Base-by-base conservation (phyloP, 306 rosid genomes). In the Corylus americana region DNA sequence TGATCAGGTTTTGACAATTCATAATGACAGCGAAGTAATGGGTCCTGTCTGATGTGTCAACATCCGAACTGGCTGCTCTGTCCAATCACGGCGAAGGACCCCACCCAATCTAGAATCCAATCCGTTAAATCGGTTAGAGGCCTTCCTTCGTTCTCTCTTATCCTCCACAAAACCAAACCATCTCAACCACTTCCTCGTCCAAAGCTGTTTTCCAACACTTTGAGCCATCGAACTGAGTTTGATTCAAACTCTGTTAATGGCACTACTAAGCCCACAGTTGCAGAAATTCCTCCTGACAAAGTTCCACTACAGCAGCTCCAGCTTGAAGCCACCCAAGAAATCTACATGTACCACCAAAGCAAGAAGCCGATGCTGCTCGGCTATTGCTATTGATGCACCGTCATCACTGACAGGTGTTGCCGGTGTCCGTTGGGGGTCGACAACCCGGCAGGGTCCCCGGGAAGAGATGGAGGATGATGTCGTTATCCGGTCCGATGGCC, bases 391-490 rank as follows among this genome's bases (percentile, higher is more conserved):
- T 35, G 98, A 96, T 50, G 82, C 96, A 4, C 98, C 92, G 1
- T 88, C 95, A 48, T 85, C 97, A 47, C 59, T 90, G 69, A 51
- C 87, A 3, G 97, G 85, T 11, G 84, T 86, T 1, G 83, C 90
- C 2, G 92, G 94, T 10, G 78, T 89, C n/a, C 80, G 94, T 81
- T 96, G 99, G 99, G 99, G 94, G 1, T 93, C 92, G 8, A 74
- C 91, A 7, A 83, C 90, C 76, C 77, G 90, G 87, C 99, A 96
- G 83, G 99, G 99, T 53, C 80, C 82, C 20, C 84, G 99, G 3
- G 98, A 91, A 61, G 99, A 96, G 86, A 96, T 95, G 99, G 99
- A 95, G 72, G 99, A 95, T 74, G 97, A 57, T 42, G 84, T 88
- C 49, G 47, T 93, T 78, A 81, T 96, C 22, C 83, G 94, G 22